Evolutionary conservation across 148 eudicot genomes (phyloP).

Genomic region (Pharnaceum exiguum): DNA sequence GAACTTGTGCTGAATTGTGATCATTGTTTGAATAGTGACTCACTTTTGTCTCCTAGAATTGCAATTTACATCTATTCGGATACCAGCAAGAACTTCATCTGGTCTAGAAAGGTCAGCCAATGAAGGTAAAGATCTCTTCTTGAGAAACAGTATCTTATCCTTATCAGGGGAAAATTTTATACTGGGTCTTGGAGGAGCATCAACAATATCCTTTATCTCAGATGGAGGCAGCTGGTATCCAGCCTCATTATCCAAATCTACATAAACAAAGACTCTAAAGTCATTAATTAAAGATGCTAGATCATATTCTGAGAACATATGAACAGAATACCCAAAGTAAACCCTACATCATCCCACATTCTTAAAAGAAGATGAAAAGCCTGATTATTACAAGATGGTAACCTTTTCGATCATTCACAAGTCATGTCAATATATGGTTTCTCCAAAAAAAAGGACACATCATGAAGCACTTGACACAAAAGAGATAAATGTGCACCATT

Average conservation of each 20-base stretch:
- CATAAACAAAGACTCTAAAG: neutral
- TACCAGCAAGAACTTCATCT: slow-evolving; percentile 71
- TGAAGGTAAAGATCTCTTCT: slow-evolving; percentile 63
- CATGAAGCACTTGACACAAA: no score
- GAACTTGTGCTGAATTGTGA: no score
- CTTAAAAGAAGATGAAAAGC: no score
- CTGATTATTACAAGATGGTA: no score
- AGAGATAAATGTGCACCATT: no score
- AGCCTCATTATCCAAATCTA: slow-evolving; percentile 30
- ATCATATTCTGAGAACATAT: neutral
- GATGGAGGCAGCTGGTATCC: slow-evolving; percentile 66
- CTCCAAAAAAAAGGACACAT: no score
- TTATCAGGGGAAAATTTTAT: slow-evolving; percentile 62
- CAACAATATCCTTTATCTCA: slow-evolving; percentile 68
- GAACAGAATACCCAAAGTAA: no score
- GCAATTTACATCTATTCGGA: slow-evolving; percentile 65
- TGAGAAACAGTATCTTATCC: slow-evolving; percentile 63
- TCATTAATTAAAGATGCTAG: neutral
- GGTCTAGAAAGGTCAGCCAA: slow-evolving; percentile 60
- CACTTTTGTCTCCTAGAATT: slow-evolving; percentile 70
- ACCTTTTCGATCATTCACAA: no score
- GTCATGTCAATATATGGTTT: no score
- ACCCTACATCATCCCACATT: no score
- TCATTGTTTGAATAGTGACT: no score
- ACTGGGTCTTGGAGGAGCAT: slow-evolving; percentile 72